phyloP scores from a whole-genome alignment of 306 rosid species.

The Glycyrrhiza uralensis region DNA sequence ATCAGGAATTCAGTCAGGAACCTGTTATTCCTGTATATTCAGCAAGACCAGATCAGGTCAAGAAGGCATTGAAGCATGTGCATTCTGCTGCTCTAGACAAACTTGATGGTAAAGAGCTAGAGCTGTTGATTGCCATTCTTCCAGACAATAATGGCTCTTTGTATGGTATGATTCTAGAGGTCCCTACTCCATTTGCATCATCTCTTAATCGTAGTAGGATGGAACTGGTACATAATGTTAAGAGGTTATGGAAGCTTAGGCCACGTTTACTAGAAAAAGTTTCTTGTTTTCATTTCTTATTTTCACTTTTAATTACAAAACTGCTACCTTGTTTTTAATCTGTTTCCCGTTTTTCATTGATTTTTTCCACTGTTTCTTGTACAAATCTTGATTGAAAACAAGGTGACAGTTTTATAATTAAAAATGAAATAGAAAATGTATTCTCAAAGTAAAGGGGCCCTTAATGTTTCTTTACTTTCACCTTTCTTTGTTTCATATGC shows the following conservation, averaged over 20 bases:
- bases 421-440: too few species aligned
- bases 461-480: background rate
- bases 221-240: background rate
- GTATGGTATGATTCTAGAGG: conserved; percentile 32
- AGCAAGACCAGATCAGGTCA: conserved; percentile 44
- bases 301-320: too few species aligned
- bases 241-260: background rate
- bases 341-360: too few species aligned
- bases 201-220: background rate
- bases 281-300: too few species aligned
- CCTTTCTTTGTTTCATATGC: background rate
- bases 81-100: conserved; percentile 31
- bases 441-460: too few species aligned
- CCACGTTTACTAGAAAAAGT: too few species aligned
- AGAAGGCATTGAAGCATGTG: conserved; percentile 42
- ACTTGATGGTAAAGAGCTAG: conserved; percentile 37
- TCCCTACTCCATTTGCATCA: background rate
- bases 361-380: too few species aligned
- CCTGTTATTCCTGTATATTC: conserved; percentile 33
- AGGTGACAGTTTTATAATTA: too few species aligned
- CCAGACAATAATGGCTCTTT: conserved; percentile 47
- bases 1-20: conserved; percentile 36
- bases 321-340: too few species aligned
- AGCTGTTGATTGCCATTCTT: conserved; percentile 42
- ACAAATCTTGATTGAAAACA: too few species aligned